Evolutionary conservation across 129 eudicot species (phyloP).

Genomic region (Deinandra increscens): DNA sequence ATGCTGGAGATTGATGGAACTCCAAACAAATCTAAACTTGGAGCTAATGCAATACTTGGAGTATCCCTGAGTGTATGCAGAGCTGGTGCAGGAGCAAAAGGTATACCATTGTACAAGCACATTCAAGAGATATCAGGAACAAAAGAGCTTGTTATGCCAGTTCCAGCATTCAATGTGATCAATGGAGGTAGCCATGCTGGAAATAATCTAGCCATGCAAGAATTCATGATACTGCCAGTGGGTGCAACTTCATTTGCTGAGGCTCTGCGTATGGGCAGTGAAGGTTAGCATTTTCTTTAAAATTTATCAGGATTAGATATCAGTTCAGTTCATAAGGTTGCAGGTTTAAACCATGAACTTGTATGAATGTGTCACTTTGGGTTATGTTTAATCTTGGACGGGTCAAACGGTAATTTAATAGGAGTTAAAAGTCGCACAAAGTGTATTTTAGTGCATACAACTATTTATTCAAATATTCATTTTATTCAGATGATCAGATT

Average conservation of each 20-base stretch:
- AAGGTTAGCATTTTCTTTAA: constrained; percentile 54
- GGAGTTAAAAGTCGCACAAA: neutral
- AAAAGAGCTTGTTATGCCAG: constrained; percentile 97
- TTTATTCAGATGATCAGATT: neutral
- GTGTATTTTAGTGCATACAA: neutral
- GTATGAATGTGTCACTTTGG: neutral
- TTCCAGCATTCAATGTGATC: constrained; percentile 92
- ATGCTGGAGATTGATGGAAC: constrained; percentile 98
- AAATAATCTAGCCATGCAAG: constrained; percentile 94
- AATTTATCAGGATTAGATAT: neutral
- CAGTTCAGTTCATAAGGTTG: constrained; percentile 1
- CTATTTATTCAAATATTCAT: neutral
- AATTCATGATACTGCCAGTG: constrained; percentile 91
- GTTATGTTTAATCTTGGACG: neutral
- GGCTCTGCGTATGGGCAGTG: constrained; percentile 92
- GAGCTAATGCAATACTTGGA: constrained; percentile 96
- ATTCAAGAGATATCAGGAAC: constrained; percentile 88
- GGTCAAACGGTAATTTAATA: neutral
- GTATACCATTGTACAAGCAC: constrained; percentile 83
- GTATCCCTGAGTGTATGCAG: constrained; percentile 89
- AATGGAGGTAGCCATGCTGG: constrained; percentile 99
- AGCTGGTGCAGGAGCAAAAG: constrained; percentile 97
- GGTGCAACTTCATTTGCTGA: constrained; percentile 85
- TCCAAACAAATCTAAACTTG: constrained; percentile 85
- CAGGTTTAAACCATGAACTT: neutral